These are phyloP conservation scores for Yamadazyma jaroonii DNA, from an alignment of 1,139 yeast genomes.

Conservation along the genomic window DNA sequence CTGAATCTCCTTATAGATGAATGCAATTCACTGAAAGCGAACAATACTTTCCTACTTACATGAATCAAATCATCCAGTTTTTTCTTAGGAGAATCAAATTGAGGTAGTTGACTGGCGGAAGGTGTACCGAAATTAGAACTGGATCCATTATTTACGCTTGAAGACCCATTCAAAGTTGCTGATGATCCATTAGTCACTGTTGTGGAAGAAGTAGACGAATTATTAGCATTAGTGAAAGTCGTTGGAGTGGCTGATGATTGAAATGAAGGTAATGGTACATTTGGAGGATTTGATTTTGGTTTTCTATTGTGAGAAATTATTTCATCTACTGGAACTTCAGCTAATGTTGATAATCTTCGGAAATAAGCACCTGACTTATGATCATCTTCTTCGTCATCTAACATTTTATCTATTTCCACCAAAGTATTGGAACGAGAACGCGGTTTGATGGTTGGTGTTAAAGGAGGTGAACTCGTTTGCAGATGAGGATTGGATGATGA, in stretches of 20 bases:
- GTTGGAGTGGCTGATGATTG: neutral
- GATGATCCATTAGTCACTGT: neutral
- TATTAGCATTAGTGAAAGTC: neutral
- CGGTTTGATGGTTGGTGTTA: slow-evolving; percentile 15
- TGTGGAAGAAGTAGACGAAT: neutral
- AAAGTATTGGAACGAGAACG: slow-evolving; percentile 40
- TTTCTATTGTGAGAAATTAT: slow-evolving; percentile 1
- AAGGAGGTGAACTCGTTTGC: slow-evolving; percentile 14
- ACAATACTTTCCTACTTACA: slow-evolving; percentile 55
- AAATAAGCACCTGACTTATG: slow-evolving; percentile 66
- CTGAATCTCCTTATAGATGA: slow-evolving; percentile 65
- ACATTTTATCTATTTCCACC: slow-evolving; percentile 37
- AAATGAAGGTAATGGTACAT: neutral
- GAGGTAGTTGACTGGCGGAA: slow-evolving; percentile 4
- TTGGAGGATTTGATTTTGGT: slow-evolving; percentile 2
- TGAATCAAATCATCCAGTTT: slow-evolving; percentile 33
- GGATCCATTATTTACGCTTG: neutral
- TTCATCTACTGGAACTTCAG: slow-evolving; percentile 51
- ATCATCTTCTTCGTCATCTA: slow-evolving; percentile 43
- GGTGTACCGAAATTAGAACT: neutral
- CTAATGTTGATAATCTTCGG: slow-evolving; percentile 65
- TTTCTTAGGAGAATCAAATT: slow-evolving; percentile 2
- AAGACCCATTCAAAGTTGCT: too few species aligned
- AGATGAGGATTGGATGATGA: slow-evolving; percentile 1
- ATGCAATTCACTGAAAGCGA: slow-evolving; percentile 67